Base-by-base conservation (phyloP, 2,329 filamentous ascomycete genomes). In the Diatrype stigma region DNA sequence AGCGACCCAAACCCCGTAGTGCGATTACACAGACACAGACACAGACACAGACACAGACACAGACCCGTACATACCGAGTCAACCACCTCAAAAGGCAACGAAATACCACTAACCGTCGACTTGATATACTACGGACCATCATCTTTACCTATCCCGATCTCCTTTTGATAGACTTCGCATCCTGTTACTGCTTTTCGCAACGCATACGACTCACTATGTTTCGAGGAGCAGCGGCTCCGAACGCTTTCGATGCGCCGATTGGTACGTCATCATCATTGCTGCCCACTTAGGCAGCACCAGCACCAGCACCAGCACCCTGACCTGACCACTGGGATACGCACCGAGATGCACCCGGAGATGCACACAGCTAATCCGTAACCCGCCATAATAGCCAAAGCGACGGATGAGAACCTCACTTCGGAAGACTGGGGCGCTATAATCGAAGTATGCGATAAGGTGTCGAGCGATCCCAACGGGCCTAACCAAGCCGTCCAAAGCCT, bases 321-420 rank as follows among this genome's bases (percentile, higher is more conserved):
- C 26, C 10, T 30, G 10, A 30, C 26, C 26, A 30, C 52, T 38
- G 46, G 52, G 49, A 47, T 23, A 40, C 42, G 21, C 14, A 11
- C 10, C n/a, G n/a, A n/a, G n/a, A n/a, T n/a, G n/a, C n/a, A n/a
- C n/a, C n/a, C n/a, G n/a, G n/a, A 53, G 49, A 47, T 23, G 42
- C 42, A 22, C 14, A 11, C 10, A 6, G 10, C 26, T 30, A 30
- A 30, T 30, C 42, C 35, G 3, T 12, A 49, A 48, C 30, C 50
- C 55, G n/a, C n/a, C n/a, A n/a, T n/a, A n/a, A 50, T 56, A 84
- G 81, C 75, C 71, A 84, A 83, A 75, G 92, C 94, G 66, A 99
- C 94, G 51, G 94, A 99, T 73, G 94, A 99, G 80, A 99, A 96
- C 72, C 82, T 97, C 63, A 97, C 92, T 21, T 88, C 86, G 28